A percentile compares a stretch with the other conserved stretches of the same genome.
phyloP scores from a whole-genome alignment of 164 flowering plant species.

The Dillenia turbinata region DNA sequence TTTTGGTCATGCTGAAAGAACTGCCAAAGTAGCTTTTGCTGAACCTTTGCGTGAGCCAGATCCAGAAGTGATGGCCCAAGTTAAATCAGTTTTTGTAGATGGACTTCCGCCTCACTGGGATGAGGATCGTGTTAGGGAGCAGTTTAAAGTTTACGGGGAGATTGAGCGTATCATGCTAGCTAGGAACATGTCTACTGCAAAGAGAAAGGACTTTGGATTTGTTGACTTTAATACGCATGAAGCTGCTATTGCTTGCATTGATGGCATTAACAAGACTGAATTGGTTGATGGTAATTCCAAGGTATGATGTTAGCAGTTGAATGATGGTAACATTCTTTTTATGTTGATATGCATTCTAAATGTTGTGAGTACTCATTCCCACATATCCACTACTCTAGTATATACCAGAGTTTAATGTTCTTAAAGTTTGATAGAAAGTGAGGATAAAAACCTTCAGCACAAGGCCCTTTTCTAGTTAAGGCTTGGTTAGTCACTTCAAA shows the following conservation, averaged over 20 bases:
- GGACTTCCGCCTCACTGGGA: conserved; percentile 76
- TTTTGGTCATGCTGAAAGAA: conserved; percentile 78
- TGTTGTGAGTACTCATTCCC: no score
- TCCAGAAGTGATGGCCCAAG: conserved; percentile 75
- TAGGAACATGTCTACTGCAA: conserved; percentile 79
- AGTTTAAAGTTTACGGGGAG: conserved; percentile 58
- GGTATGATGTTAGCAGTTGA: conserved; percentile 24
- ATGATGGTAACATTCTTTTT: background rate
- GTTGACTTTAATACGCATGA: conserved; percentile 66
- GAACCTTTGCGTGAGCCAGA: conserved; percentile 81
- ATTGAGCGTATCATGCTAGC: conserved; percentile 59
- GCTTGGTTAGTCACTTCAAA: background rate
- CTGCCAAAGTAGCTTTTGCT: conserved; percentile 84
- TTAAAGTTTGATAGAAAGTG: no score
- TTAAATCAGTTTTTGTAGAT: conserved; percentile 72
- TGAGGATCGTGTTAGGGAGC: conserved; percentile 60
- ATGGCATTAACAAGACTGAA: conserved; percentile 43
- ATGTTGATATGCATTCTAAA: no score
- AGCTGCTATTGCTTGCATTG: conserved; percentile 64
- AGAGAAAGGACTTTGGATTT: conserved; percentile 85
- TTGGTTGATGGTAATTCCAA: conserved; percentile 57
- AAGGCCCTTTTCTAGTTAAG: no score
- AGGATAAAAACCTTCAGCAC: no score
- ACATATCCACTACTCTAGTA: no score
- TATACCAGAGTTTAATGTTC: no score